Conservation (phyloP, 2,329 filamentous ascomycete genomes). For the Cercospora sp. region DNA sequence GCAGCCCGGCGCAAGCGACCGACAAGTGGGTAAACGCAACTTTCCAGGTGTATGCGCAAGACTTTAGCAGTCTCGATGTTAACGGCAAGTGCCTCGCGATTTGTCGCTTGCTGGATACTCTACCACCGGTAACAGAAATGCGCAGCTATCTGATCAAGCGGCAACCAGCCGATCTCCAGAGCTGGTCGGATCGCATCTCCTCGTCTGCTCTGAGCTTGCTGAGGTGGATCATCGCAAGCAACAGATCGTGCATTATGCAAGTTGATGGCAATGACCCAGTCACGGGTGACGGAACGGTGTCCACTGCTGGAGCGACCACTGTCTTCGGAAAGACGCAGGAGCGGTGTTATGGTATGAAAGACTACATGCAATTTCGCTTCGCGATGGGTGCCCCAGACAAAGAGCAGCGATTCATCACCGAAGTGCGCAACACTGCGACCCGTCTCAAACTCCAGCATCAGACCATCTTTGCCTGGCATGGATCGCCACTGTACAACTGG, state of each 20-base stretch:
- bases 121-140: slow-evolving; percentile 65
- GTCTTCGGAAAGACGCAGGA: slow-evolving; percentile 33
- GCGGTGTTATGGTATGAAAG: slow-evolving; percentile 61
- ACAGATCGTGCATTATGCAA: slow-evolving; percentile 80
- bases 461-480: slow-evolving; percentile 85
- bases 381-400: slow-evolving; percentile 87
- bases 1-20: slow-evolving; percentile 20
- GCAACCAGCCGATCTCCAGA: slow-evolving; percentile 44
- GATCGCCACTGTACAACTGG: slow-evolving; percentile 75
- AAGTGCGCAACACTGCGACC: slow-evolving; percentile 53
- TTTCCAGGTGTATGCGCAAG: slow-evolving; percentile 53
- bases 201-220: slow-evolving; percentile 67
- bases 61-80: slow-evolving; percentile 57
- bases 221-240: slow-evolving; percentile 87
- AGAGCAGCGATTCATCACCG: slow-evolving; percentile 70
- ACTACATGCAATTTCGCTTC: slow-evolving; percentile 80
- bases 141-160: slow-evolving; percentile 43
- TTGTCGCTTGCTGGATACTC: slow-evolving; percentile 55
- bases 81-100: slow-evolving; percentile 52
- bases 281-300: slow-evolving; percentile 4
- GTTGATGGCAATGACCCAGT: slow-evolving; percentile 52
- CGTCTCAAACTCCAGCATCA: slow-evolving; percentile 53
- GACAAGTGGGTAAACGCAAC: slow-evolving; percentile 37
- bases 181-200: slow-evolving; percentile 62
- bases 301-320: slow-evolving; percentile 18